Conservation (phyloP, 164 flowering plant genomes). For the Macadamia integrifolia region DNA sequence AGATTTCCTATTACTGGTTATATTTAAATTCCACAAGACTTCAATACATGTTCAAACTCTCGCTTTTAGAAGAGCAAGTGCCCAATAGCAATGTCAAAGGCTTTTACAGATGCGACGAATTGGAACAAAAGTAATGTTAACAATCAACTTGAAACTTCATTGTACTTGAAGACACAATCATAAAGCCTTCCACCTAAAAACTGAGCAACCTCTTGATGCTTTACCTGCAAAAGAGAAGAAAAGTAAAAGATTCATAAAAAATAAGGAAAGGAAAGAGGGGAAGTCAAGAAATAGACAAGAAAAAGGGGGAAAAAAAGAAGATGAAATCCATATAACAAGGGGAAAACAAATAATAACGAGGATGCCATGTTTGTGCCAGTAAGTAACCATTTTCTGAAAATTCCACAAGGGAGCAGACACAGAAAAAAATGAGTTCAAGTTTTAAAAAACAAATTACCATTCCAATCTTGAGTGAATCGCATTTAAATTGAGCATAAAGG, state of each 20-base stretch:
- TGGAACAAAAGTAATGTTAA: constrained; percentile 6
- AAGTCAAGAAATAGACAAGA: not conserved
- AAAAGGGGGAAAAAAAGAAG: not conserved
- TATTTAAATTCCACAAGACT: no score
- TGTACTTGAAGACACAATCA: constrained; percentile 94
- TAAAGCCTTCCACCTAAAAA: constrained; percentile 95
- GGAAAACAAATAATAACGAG: not conserved
- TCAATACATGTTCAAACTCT: no score
- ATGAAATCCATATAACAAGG: not conserved
- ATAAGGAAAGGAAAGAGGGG: not conserved
- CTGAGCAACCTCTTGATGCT: constrained; percentile 96
- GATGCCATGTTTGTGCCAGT: no score
- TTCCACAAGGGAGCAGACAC: no score
- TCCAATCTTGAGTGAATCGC: constrained; percentile 94
- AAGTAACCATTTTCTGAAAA: no score
- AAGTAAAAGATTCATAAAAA: not conserved
- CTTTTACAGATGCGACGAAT: constrained; percentile 7
- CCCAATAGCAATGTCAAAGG: not conserved
- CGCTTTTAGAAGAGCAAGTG: no score
- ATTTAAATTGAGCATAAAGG: constrained; percentile 86
- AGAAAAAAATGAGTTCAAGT: no score
- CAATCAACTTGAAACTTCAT: constrained; percentile 40
- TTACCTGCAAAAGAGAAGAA: constrained; percentile 51
- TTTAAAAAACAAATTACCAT: constrained; percentile 48
- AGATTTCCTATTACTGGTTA: no score